Evolutionary conservation across 2,329 filamentous ascomycete species (phyloP).

Genomic region (Trichoderma sp.): DNA sequence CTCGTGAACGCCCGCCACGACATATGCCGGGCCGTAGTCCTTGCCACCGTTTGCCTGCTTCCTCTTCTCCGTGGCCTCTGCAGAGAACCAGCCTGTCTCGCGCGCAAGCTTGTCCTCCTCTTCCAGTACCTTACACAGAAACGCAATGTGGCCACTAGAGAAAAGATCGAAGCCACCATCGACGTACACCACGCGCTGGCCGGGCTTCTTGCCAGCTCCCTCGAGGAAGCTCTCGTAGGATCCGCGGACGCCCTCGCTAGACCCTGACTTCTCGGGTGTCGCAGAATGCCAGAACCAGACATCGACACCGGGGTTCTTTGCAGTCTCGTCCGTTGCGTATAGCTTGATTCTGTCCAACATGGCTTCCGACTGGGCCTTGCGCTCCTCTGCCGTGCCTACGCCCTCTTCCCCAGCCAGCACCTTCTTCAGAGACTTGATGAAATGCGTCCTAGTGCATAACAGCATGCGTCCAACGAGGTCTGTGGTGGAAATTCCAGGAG

Average conservation of each 20-base stretch:
- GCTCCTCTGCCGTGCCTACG: slow-evolving; percentile 67
- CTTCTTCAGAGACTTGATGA: slow-evolving; percentile 77
- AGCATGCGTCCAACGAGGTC: slow-evolving; percentile 98
- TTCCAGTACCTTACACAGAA: slow-evolving; percentile 74
- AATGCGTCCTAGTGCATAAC: slow-evolving; percentile 90
- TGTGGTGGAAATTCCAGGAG: slow-evolving; percentile 94
- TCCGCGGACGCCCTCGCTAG: slow-evolving; percentile 57
- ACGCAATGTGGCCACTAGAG: slow-evolving; percentile 95
- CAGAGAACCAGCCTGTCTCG: slow-evolving; percentile 72
- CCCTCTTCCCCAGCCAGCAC: slow-evolving; percentile 72
- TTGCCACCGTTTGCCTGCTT: slow-evolving; percentile 57
- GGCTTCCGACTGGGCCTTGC: slow-evolving; percentile 60
- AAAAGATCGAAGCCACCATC: slow-evolving; percentile 97
- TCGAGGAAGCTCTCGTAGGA: slow-evolving; percentile 67
- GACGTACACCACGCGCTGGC: slow-evolving; percentile 88
- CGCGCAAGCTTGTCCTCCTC: slow-evolving; percentile 70
- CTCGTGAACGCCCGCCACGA: slow-evolving; percentile 93
- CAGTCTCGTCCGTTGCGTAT: slow-evolving; percentile 86
- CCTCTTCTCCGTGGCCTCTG: slow-evolving; percentile 64
- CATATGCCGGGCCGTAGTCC: slow-evolving; percentile 79
- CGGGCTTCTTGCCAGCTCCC: slow-evolving; percentile 70
- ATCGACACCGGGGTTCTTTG: slow-evolving; percentile 73
- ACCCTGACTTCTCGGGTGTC: slow-evolving; percentile 48
- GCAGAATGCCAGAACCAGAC: slow-evolving; percentile 81
- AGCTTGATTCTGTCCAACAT: slow-evolving; percentile 78